Evolutionary conservation across 2,329 filamentous ascomycete species (phyloP).

Genomic region (Triangularia setosa): DNA sequence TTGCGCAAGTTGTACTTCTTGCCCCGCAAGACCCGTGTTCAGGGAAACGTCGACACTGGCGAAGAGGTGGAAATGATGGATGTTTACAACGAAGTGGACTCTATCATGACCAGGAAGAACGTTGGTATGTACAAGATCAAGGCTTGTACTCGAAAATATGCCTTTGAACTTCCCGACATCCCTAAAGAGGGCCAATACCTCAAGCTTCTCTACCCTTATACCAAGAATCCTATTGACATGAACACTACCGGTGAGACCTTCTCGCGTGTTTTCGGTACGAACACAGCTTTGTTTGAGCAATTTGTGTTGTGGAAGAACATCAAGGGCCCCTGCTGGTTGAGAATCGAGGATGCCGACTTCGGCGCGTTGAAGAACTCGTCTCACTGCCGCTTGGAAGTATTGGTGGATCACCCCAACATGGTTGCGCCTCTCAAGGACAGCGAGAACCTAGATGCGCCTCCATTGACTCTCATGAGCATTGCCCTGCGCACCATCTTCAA

Average conservation of each 20-base stretch:
- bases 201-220: conserved; percentile 94
- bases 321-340: conserved; percentile 98
- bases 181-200: conserved; percentile 88
- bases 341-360: conserved; percentile 82
- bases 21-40: conserved; percentile 61
- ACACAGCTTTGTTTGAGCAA: conserved; percentile 92
- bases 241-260: conserved; percentile 80
- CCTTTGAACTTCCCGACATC: conserved; percentile 83
- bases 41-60: conserved; percentile 62
- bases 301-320: conserved; percentile 99
- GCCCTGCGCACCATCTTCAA: conserved; percentile 86
- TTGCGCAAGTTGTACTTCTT: conserved; percentile 89
- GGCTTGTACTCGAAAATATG: conserved; percentile 83
- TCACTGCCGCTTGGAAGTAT: conserved; percentile 92
- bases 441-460: conserved; percentile 77
- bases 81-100: conserved; percentile 85
- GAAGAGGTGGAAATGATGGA: conserved; percentile 83
- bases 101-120: conserved; percentile 79
- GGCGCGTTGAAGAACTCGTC: conserved; percentile 83
- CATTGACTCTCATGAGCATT: conserved; percentile 93
- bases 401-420: conserved; percentile 71
- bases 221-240: conserved; percentile 69
- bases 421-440: conserved; percentile 70
- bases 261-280: conserved; percentile 88
- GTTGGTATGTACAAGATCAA: conserved; percentile 94